Evolutionary conservation across 2,329 filamentous ascomycete species (phyloP).

Genomic region (Thermomyces lanuginosus): DNA sequence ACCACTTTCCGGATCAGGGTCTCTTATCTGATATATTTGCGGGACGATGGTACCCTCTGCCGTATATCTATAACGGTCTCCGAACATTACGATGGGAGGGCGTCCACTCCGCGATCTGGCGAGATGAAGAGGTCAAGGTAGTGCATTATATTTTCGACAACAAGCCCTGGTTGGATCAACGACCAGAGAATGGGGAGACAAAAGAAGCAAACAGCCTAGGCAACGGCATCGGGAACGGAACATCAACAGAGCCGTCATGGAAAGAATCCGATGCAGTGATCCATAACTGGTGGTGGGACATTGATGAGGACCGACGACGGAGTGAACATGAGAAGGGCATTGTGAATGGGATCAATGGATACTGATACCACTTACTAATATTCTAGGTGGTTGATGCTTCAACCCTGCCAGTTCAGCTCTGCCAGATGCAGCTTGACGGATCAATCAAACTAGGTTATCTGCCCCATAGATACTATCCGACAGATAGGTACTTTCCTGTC

Average conservation of each 20-base stretch:
- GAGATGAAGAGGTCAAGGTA: constrained; percentile 44
- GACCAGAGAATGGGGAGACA: not conserved
- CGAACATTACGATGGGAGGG: constrained; percentile 40
- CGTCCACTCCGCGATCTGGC: constrained; percentile 44
- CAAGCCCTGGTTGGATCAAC: constrained; percentile 43
- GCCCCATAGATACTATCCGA: too few relatives aligned
- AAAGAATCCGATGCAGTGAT: not conserved
- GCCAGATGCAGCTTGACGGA: too few relatives aligned
- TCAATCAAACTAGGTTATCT: too few relatives aligned
- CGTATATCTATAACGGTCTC: constrained; percentile 46
- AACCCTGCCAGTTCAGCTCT: too few relatives aligned
- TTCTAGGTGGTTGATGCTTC: too few relatives aligned
- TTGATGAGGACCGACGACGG: constrained; percentile 1
- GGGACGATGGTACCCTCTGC: constrained; percentile 41
- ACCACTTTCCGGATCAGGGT: constrained; percentile 46
- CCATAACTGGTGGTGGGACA: constrained; percentile 1
- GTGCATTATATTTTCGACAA: constrained; percentile 45
- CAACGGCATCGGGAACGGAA: too few relatives aligned
- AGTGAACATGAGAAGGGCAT: constrained; percentile 1
- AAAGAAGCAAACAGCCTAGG: too few relatives aligned
- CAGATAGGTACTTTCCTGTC: too few relatives aligned
- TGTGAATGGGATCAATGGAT: not conserved
- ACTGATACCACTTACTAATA: too few relatives aligned
- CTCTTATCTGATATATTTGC: constrained; percentile 41
- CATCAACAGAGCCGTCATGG: too few relatives aligned